Percentiles rank a stretch among this genome's conserved stretches.
Conservation (phyloP, 352 stramenopile genomes). For the Globisporangium ultimum region DNA sequence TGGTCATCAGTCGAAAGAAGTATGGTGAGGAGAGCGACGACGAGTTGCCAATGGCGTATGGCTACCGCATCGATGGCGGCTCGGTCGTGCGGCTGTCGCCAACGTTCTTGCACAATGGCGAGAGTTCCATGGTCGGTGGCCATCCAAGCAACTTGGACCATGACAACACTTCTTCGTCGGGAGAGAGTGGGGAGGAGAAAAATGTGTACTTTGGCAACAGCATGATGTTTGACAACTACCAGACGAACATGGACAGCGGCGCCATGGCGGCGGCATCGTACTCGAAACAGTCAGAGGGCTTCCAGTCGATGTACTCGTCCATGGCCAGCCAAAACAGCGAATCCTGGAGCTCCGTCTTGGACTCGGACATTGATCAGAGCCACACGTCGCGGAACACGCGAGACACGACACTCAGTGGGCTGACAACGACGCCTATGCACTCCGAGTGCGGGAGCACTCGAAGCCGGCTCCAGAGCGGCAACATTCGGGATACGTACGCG, state of each 20-base stretch:
- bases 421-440: slow-evolving; percentile 35
- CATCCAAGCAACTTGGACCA: slow-evolving; percentile 7
- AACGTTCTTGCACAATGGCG: slow-evolving; percentile 47
- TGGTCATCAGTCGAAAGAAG: slow-evolving; percentile 57
- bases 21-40: slow-evolving; percentile 49
- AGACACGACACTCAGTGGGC: slow-evolving; percentile 62
- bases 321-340: slow-evolving; percentile 51
- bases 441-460: slow-evolving; percentile 38
- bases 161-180: slow-evolving; percentile 18
- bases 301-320: slow-evolving; percentile 39
- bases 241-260: slow-evolving; percentile 5
- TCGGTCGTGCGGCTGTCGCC: slow-evolving; percentile 50
- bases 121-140: slow-evolving; percentile 25
- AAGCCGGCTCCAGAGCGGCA: slow-evolving; percentile 10
- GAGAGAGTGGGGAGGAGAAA: slow-evolving; percentile 18
- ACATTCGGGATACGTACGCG: slow-evolving; percentile 4
- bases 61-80: slow-evolving; percentile 40
- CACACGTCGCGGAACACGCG: slow-evolving; percentile 54
- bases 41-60: slow-evolving; percentile 34
- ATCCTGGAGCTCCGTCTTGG: slow-evolving; percentile 75
- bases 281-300: slow-evolving; percentile 23
- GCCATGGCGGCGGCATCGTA: slow-evolving; percentile 17
- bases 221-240: slow-evolving; percentile 15
- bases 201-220: slow-evolving; percentile 14
- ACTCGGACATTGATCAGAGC: slow-evolving; percentile 47